These are phyloP conservation scores for Fusarium nodosum DNA, from an alignment of 2,329 filamentous ascomycete genomes.

Conservation along the genomic window DNA sequence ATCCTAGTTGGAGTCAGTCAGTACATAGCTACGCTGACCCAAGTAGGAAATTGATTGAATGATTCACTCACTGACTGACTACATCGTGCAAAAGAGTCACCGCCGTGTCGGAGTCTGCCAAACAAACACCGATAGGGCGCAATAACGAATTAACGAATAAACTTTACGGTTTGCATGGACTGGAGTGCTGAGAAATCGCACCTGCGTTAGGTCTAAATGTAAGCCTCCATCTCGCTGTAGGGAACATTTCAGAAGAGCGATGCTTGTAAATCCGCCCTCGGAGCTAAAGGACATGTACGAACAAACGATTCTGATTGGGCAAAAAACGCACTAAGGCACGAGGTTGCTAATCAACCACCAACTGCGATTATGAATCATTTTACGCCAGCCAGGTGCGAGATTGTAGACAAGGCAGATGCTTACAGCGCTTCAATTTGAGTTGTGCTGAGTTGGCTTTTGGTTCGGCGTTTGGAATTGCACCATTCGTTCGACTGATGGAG, in stretches of 20 bases:
- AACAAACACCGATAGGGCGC: constrained; percentile 35
- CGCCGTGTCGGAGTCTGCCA: constrained; percentile 28
- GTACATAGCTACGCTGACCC: background rate
- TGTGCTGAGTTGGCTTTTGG: constrained; percentile 6
- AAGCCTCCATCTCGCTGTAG: constrained; percentile 9
- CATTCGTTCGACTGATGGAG: constrained; percentile 9
- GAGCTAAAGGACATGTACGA: constrained; percentile 39
- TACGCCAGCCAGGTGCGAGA: constrained; percentile 43
- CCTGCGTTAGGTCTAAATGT: constrained; percentile 16
- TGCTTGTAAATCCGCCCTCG: constrained; percentile 39
- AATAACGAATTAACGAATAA: constrained; percentile 25
- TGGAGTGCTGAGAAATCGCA: constrained; percentile 41
- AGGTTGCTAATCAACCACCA: constrained; percentile 44
- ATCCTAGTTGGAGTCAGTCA: background rate
- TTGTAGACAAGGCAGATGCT: constrained; percentile 21
- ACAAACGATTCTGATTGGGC: constrained; percentile 28
- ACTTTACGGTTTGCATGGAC: constrained; percentile 14
- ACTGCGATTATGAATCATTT: constrained; percentile 45
- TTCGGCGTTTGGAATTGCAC: constrained; percentile 9
- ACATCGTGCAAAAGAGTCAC: constrained; percentile 35
- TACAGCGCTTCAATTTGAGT: constrained; percentile 16
- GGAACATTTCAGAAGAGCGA: constrained; percentile 25
- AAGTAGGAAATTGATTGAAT: constrained; percentile 26
- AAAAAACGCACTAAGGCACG: constrained; percentile 27
- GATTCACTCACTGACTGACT: constrained; percentile 3